A percentile compares a stretch with the other conserved stretches of the same genome.
Evolutionary conservation across 257 asterid genomes (phyloP).

Genomic region (Solanum virginianum): DNA sequence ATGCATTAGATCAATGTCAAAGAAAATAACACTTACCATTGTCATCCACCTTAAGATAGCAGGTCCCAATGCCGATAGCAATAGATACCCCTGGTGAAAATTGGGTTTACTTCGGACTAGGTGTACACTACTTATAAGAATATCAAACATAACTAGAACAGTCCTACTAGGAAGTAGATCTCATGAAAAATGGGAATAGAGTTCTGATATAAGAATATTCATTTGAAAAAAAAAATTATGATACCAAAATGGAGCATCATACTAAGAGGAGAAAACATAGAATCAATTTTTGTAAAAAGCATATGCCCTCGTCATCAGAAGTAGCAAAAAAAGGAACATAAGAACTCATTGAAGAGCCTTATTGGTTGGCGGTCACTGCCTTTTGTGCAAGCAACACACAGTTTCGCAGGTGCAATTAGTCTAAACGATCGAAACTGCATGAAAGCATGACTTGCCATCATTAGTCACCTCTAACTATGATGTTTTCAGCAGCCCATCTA

Average conservation of each 20-base stretch:
- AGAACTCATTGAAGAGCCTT: neutral
- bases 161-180: neutral
- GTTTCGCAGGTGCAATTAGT: neutral
- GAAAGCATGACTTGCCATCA: neutral
- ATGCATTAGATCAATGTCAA: neutral
- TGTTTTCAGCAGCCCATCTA: neutral
- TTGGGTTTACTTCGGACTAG: neutral
- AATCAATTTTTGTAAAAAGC: no score
- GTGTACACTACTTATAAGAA: neutral
- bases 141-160: neutral
- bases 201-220: no score
- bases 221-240: no score
- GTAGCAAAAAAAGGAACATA: neutral
- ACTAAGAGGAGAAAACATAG: no score
- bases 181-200: no score
- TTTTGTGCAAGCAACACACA: neutral
- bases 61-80: conserved; percentile 24
- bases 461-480: neutral
- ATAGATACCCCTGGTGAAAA: conserved; percentile 14
- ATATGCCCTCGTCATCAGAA: no score
- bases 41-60: conserved; percentile 64
- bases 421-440: neutral
- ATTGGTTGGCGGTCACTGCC: neutral
- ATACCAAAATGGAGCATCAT: no score
- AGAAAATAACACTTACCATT: conserved; percentile 40